Evolutionary conservation across 2,329 filamentous ascomycete species (phyloP).

Genomic region (Venturia effusa): DNA sequence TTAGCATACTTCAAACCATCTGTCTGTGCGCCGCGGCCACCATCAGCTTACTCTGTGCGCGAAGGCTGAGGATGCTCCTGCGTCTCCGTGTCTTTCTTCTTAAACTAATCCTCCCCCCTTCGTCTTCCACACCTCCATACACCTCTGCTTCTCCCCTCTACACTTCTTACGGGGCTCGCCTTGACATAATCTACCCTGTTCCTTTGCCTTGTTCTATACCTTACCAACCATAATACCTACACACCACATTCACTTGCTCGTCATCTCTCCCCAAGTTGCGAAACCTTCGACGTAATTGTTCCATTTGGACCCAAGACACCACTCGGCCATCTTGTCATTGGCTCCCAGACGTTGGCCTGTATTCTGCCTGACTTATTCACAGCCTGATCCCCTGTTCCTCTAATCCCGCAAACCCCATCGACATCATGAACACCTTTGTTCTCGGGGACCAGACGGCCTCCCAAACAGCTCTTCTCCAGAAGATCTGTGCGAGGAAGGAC

Average conservation of each 20-base stretch:
- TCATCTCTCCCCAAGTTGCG: background rate
- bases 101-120: constrained; percentile 7
- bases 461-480: constrained; percentile 50
- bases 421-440: constrained; percentile 42
- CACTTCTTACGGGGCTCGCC: background rate
- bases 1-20: background rate
- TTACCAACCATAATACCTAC: background rate
- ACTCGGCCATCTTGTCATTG: background rate
- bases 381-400: background rate
- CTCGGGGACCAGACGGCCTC: constrained; percentile 64
- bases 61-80: constrained; percentile 7
- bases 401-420: background rate
- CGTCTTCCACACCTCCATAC: background rate
- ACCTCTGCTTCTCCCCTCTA: background rate
- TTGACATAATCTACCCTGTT: background rate
- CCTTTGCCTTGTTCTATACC: background rate
- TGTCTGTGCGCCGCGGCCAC: constrained; percentile 3
- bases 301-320: background rate
- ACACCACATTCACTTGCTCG: background rate
- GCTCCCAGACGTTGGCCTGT: background rate
- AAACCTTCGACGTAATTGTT: background rate
- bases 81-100: constrained; percentile 1
- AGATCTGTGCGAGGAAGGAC: constrained; percentile 36
- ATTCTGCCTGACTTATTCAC: background rate
- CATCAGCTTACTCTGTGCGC: constrained; percentile 5